These are phyloP conservation scores for Casaregolazyma lundiana DNA, from an alignment of 1,139 yeast species.

Conservation along the genomic window DNA sequence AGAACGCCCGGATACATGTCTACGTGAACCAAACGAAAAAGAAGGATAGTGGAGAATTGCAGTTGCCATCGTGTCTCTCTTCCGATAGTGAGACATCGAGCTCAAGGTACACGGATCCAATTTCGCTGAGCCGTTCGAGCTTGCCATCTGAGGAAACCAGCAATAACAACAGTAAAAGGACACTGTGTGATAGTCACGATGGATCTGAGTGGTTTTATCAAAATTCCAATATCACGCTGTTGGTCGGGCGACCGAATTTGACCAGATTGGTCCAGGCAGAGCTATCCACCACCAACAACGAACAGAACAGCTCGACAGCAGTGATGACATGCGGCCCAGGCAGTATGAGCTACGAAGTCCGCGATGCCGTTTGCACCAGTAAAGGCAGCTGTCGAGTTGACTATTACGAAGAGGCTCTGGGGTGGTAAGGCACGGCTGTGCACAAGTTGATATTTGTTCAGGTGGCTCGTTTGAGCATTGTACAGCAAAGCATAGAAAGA, in stretches of 20 bases:
- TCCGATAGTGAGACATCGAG: not conserved
- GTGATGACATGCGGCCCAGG: slow-evolving; percentile 45
- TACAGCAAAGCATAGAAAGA: not conserved
- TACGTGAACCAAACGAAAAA: not conserved
- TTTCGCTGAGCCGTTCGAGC: not conserved
- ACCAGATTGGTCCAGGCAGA: slow-evolving; percentile 16
- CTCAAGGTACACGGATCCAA: not conserved
- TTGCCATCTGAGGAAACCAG: not conserved
- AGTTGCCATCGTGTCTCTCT: not conserved
- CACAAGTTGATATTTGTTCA: not conserved
- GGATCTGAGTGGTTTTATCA: not conserved
- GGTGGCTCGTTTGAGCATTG: too few species aligned
- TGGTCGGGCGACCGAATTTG: slow-evolving; percentile 4
- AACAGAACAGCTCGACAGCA: slow-evolving; percentile 23
- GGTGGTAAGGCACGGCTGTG: slow-evolving; percentile 29
- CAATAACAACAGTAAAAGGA: not conserved
- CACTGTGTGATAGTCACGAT: not conserved
- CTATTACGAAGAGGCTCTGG: slow-evolving; percentile 41
- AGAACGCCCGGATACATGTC: not conserved
- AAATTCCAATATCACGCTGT: not conserved
- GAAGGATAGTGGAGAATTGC: not conserved
- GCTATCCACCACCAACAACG: slow-evolving; percentile 8
- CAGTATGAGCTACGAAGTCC: slow-evolving; percentile 37
- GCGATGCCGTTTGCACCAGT: slow-evolving; percentile 32
- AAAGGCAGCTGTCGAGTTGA: slow-evolving; percentile 35